Base-by-base conservation (phyloP, 1,139 yeast genomes). In the Suzukiozyma palmioleophila region DNA sequence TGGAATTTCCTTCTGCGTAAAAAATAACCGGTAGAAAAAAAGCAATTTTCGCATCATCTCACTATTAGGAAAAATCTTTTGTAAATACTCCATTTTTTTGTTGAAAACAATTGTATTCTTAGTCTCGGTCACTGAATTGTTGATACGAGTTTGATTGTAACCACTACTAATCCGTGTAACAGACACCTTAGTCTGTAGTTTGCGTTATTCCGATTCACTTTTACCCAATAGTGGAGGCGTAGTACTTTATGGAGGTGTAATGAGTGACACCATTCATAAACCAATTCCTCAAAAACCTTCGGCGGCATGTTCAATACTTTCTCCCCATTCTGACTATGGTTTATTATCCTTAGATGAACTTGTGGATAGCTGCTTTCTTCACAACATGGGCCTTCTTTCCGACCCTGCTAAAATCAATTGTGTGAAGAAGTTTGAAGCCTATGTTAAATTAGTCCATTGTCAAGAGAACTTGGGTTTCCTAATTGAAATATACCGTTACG, bases 401-500 rank as follows among this genome's bases (percentile, higher is more conserved):
- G 53, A 52, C 29, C 38, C 40, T 1, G 21, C 37, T 2, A 49
- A 47, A 31, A 26, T 45, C n/a, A 39, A 44, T 10, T 39, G 50
- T 24, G 54, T 57, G 8, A 47, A 48, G 18, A 45, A 44, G 15
- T 62, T 62, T 33, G 51, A 49, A 26, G 46, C 49, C 9, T 58
- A 48, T 37, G 45, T 56, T 7, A 38, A 37, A 12, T 47, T 57
- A 10, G 47, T 60, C 13, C 78, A 73, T 47, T 69, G 75, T 49
- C 62, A 60, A 43, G 80, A 75, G 51, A 74, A 72, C 50, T 57
- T 75, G 35, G 52, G 60, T 37, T 75, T 75, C 45, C 53, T 75
- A 32, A 59, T 74, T 6, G 73, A 70, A 40, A 68, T 73, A 13
- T 72, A 59, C 53, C 67, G 66, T 39, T 74, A 74, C 50, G 75